Conservation (phyloP, 441 rosid genomes). For the Jatropha podagrica region DNA sequence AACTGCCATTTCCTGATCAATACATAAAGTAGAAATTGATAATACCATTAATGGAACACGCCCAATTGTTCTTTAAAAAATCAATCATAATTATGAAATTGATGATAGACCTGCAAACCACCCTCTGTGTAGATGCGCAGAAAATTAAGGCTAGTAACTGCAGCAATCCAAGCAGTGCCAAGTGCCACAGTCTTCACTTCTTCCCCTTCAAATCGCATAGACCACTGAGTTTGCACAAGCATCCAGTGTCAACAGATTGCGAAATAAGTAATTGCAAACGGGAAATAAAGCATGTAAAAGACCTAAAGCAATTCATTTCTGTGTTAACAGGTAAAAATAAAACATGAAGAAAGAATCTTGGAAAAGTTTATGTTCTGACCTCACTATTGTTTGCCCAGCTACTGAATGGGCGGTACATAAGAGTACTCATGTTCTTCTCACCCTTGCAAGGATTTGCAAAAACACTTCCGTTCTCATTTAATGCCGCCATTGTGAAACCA, state of each 20-base stretch:
- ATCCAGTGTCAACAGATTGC: slow-evolving; percentile 22
- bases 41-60: background rate
- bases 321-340: background rate
- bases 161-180: slow-evolving; percentile 85
- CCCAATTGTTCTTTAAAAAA: too few relatives aligned
- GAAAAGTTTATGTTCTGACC: slow-evolving; percentile 41
- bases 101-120: slow-evolving; percentile 78
- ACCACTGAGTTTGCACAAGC: slow-evolving; percentile 63
- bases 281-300: background rate
- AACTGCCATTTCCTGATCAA: background rate
- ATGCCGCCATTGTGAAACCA: slow-evolving; percentile 93
- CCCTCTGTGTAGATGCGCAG: slow-evolving; percentile 87
- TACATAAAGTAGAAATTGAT: background rate
- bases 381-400: slow-evolving; percentile 96
- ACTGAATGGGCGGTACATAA: slow-evolving; percentile 86
- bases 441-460: slow-evolving; percentile 95
- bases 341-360: background rate
- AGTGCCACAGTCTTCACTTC: slow-evolving; percentile 86
- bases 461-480: slow-evolving; percentile 84
- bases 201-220: slow-evolving; percentile 97
- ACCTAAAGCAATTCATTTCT: slow-evolving; percentile 4
- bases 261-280: slow-evolving; percentile 12
- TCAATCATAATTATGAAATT: background rate
- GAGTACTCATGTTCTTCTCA: slow-evolving; percentile 89
- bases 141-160: slow-evolving; percentile 80